These are phyloP conservation scores for Silene coronaria DNA, from an alignment of 179 eudicot species.

Conservation along the genomic window DNA sequence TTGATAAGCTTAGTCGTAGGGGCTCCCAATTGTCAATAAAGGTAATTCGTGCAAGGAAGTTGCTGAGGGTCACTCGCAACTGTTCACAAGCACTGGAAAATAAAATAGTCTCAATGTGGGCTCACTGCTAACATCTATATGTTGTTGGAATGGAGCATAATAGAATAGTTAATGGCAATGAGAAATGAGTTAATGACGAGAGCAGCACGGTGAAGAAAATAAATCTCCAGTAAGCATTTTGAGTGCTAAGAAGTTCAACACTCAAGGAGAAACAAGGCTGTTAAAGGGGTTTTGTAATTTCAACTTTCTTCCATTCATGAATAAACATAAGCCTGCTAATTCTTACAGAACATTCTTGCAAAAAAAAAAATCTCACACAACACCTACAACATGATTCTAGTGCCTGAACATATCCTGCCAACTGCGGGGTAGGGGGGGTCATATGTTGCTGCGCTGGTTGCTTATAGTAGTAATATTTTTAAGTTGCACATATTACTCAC, in stretches of 20 bases:
- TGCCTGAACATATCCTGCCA: too few relatives aligned
- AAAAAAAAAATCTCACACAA: too few relatives aligned
- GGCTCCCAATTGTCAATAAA: not conserved
- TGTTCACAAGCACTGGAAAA: not conserved
- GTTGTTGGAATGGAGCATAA: not conserved
- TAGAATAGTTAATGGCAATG: not conserved
- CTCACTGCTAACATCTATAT: not conserved
- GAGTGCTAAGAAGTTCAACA: not conserved
- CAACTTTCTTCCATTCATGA: not conserved
- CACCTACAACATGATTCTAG: too few relatives aligned
- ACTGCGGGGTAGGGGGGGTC: not conserved
- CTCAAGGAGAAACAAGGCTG: not conserved
- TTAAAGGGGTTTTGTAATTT: not conserved
- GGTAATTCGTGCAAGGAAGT: not conserved
- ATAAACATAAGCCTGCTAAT: too few relatives aligned
- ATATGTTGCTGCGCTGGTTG: not conserved
- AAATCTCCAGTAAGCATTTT: not conserved
- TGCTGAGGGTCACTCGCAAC: not conserved
- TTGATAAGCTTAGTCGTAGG: not conserved
- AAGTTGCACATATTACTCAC: not conserved
- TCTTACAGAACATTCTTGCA: too few relatives aligned
- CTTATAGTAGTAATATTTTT: not conserved
- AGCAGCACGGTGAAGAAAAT: not conserved
- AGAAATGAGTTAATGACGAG: too few relatives aligned
- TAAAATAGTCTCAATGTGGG: not conserved